phyloP scores from a whole-genome alignment of 1,284 basidiomycete genomes.

The Heterobasidion parviporum region DNA sequence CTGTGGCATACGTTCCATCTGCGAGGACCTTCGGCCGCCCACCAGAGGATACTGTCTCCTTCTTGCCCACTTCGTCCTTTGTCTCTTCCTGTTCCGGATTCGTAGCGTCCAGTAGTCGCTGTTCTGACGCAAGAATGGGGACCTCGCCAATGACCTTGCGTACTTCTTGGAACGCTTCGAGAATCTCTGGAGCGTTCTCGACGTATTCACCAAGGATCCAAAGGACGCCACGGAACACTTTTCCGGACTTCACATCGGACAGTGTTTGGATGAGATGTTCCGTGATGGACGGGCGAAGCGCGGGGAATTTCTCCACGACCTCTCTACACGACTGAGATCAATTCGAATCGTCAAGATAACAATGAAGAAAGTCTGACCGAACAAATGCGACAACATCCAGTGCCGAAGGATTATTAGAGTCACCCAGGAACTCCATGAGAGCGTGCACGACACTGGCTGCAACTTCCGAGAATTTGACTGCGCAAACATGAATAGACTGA shows the following conservation, averaged over 20 bases:
- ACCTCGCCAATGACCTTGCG: slow-evolving; percentile 91
- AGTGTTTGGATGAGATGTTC: slow-evolving; percentile 84
- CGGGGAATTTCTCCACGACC: slow-evolving; percentile 97
- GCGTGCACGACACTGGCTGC: slow-evolving; percentile 95
- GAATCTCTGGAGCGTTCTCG: slow-evolving; percentile 57
- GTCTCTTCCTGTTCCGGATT: slow-evolving; percentile 27
- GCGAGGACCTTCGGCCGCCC: slow-evolving; percentile 70
- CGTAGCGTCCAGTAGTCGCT: slow-evolving; percentile 73
- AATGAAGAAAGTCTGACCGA: slow-evolving; percentile 30
- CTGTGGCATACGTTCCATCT: slow-evolving; percentile 97
- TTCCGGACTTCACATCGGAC: slow-evolving; percentile 90
- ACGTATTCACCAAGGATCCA: slow-evolving; percentile 99
- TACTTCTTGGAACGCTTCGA: slow-evolving; percentile 72
- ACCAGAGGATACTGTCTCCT: slow-evolving; percentile 29
- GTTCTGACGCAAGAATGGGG: slow-evolving; percentile 89
- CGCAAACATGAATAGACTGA: slow-evolving; percentile 95
- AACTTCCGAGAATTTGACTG: slow-evolving; percentile 97
- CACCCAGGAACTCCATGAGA: slow-evolving; percentile 97
- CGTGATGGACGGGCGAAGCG: slow-evolving; percentile 78
- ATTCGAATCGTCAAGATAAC: background rate
- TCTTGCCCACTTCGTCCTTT: slow-evolving; percentile 34
- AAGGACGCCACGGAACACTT: slow-evolving; percentile 93
- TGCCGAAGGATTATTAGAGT: slow-evolving; percentile 92
- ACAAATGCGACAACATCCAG: slow-evolving; percentile 96
- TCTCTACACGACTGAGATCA: slow-evolving; percentile 40